Percentiles rank a stretch among this genome's conserved stretches.
Evolutionary conservation across 2,329 filamentous ascomycete genomes (phyloP).

Genomic region (Colletotrichum sojae): DNA sequence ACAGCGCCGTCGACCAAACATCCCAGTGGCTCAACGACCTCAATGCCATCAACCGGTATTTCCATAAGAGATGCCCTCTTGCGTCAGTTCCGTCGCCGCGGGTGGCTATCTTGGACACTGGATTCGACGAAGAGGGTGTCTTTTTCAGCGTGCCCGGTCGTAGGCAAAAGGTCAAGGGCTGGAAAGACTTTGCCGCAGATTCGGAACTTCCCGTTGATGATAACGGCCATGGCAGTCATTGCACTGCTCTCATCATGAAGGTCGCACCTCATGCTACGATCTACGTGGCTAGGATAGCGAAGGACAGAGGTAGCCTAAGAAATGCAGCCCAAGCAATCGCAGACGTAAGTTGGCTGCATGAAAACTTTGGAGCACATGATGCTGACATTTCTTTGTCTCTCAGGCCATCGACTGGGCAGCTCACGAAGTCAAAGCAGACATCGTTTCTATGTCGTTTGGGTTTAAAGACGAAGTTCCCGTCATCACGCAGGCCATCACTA

Average conservation of each 20-base stretch:
- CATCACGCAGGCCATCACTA: not conserved
- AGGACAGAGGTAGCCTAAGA: not conserved
- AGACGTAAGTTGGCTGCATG: not conserved
- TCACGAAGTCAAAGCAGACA: not conserved
- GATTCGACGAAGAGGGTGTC: not conserved
- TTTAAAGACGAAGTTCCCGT: not conserved
- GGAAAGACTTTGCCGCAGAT: not conserved
- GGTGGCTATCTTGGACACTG: not conserved
- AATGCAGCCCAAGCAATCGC: not conserved
- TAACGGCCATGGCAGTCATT: not conserved
- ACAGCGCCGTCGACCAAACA: not conserved
- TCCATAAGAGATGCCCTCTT: not conserved
- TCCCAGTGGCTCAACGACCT: not conserved
- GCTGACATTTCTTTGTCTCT: no score
- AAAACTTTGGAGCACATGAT: not conserved
- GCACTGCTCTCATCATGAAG: not conserved
- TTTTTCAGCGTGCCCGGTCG: not conserved
- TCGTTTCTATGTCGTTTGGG: constrained; percentile 8
- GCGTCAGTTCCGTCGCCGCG: not conserved
- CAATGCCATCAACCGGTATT: not conserved
- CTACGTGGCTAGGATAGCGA: not conserved
- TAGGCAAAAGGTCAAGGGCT: not conserved
- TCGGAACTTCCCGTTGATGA: not conserved
- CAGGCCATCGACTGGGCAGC: constrained; percentile 11
- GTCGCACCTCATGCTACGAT: not conserved